phyloP scores from a whole-genome alignment of 495 filamentous ascomycete species.

The Talaromyces adpressus region DNA sequence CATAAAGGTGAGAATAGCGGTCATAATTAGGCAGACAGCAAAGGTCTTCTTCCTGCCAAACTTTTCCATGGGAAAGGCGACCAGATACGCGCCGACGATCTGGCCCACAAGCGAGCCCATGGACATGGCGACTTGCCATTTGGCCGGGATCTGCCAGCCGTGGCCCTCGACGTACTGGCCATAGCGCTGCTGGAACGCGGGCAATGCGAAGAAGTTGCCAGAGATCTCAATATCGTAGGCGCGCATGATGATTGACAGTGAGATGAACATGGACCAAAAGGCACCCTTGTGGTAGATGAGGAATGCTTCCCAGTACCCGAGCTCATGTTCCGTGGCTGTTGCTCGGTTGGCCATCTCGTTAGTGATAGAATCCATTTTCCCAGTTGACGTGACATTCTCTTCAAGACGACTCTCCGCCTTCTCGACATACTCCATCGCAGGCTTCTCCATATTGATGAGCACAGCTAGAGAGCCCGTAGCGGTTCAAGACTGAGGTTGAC shows the following conservation, averaged over 20 bases:
- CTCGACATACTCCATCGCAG: too few relatives aligned
- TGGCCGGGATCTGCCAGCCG: conserved; percentile 1
- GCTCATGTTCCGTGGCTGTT: conserved; percentile 3
- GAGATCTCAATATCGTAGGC: conserved; percentile 14
- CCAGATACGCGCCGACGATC: conserved; percentile 10
- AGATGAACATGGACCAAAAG: conserved; percentile 11
- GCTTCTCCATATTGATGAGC: too few relatives aligned
- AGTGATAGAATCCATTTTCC: neutral
- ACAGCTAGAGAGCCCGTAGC: too few relatives aligned
- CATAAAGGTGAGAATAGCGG: conserved; percentile 8
- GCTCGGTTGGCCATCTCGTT: neutral
- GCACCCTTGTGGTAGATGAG: conserved; percentile 5
- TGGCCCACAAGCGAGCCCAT: conserved; percentile 14
- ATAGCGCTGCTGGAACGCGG: conserved; percentile 5
- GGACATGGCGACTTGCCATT: conserved; percentile 5
- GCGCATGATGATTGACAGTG: conserved; percentile 8
- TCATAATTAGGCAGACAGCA: conserved; percentile 5
- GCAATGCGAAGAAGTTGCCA: conserved; percentile 8
- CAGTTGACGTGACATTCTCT: neutral
- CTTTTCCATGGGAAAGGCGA: conserved; percentile 4
- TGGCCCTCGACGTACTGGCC: neutral
- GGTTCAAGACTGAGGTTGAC: too few relatives aligned
- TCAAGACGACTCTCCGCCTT: neutral
- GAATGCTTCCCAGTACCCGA: conserved; percentile 8
- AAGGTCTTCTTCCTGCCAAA: conserved; percentile 10